Evolutionary conservation across 768 basidiomycete genomes (phyloP).

Genomic region (Collybia sp.): DNA sequence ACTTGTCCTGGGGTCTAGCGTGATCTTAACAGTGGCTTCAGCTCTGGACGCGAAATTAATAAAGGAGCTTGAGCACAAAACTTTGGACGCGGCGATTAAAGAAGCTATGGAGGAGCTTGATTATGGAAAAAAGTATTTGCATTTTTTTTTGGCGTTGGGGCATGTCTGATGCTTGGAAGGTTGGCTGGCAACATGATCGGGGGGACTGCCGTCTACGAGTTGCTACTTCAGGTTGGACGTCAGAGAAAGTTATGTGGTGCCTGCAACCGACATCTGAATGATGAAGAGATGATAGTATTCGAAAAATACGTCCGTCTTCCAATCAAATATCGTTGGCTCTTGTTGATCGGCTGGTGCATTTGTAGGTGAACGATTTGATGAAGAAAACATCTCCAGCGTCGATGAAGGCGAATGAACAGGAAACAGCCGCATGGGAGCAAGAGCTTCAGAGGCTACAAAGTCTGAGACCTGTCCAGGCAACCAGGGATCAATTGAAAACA

Average conservation of each 20-base stretch:
- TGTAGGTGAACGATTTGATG: conserved; percentile 62
- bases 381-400: conserved; percentile 47
- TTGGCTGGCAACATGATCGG: conserved; percentile 21
- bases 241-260: conserved; percentile 66
- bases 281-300: conserved; percentile 47
- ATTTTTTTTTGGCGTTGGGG: background rate
- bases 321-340: conserved; percentile 19
- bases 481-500: conserved; percentile 47
- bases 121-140: conserved; percentile 36
- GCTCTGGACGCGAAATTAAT: conserved; percentile 42
- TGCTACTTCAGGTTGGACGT: conserved; percentile 52
- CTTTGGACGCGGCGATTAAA: conserved; percentile 44
- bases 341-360: background rate
- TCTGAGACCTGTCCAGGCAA: conserved; percentile 52
- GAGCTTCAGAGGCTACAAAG: conserved; percentile 54
- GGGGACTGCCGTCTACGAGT: conserved; percentile 42
- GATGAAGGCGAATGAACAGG: conserved; percentile 35
- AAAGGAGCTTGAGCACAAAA: conserved; percentile 27
- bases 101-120: conserved; percentile 40
- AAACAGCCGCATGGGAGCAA: conserved; percentile 55
- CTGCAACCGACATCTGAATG: conserved; percentile 68
- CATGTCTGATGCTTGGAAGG: conserved; percentile 13
- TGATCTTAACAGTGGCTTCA: conserved; percentile 15
- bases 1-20: background rate
- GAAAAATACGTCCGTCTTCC: conserved; percentile 59